Evolutionary conservation across 108 stramenopile species (phyloP).

Genomic region (Poteriospumella lacustris): DNA sequence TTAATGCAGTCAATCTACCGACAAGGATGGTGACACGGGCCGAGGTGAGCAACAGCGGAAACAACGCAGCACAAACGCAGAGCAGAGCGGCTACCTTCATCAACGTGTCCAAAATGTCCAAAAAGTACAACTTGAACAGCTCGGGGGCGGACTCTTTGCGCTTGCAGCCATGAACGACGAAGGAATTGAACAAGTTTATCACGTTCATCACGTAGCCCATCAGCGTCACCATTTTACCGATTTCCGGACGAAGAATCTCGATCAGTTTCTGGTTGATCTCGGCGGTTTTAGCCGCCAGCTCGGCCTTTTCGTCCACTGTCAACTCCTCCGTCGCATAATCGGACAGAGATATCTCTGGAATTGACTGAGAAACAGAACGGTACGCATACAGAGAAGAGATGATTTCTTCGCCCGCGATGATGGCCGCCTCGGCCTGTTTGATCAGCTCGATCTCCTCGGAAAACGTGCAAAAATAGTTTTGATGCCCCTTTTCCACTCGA

Average conservation of each 20-base stretch:
- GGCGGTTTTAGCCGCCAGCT: not conserved
- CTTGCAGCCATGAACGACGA: constrained; percentile 26
- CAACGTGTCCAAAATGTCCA: constrained; percentile 42
- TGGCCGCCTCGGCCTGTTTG: too few species aligned
- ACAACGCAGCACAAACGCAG: not conserved
- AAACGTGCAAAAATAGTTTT: too few species aligned
- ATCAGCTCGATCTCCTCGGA: too few species aligned
- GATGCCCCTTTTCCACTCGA: too few species aligned
- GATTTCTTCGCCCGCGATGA: too few species aligned
- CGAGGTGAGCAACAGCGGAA: not conserved
- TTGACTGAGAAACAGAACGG: too few species aligned
- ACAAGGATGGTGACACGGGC: not conserved
- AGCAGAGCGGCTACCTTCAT: constrained; percentile 47
- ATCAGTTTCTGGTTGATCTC: constrained; percentile 2
- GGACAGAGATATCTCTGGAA: too few species aligned
- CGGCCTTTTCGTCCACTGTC: too few species aligned
- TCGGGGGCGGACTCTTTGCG: constrained; percentile 43
- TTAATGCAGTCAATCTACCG: constrained; percentile 53
- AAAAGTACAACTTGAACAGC: not conserved
- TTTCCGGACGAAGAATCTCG: constrained; percentile 45
- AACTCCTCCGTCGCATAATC: too few species aligned
- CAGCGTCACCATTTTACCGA: constrained; percentile 38
- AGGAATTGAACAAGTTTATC: constrained; percentile 31
- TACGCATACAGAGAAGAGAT: too few species aligned
- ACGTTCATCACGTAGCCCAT: constrained; percentile 46